Percentiles rank a stretch among this genome's conserved stretches.
These are phyloP conservation scores for Nemania sp. DNA, from an alignment of 2,329 filamentous ascomycete species.

Conservation along the genomic window DNA sequence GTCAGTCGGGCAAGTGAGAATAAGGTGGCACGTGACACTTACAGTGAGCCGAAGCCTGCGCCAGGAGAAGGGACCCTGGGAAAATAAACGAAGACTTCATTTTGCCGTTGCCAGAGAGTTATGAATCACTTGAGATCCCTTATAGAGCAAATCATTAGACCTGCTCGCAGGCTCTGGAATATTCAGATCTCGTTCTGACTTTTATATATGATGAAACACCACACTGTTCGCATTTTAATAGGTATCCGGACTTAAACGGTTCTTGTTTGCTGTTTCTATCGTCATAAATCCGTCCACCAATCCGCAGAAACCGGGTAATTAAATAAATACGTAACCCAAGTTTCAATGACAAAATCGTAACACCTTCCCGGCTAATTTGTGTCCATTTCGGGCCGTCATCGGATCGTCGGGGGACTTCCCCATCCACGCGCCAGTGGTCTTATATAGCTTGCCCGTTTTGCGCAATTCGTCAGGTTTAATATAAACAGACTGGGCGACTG, in stretches of 20 bases:
- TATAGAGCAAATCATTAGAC: neutral
- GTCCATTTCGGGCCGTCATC: neutral
- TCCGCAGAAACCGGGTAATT: neutral
- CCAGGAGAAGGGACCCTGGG: neutral
- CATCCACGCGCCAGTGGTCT: neutral
- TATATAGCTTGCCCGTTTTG: neutral
- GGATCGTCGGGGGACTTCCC: neutral
- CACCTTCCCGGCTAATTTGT: neutral
- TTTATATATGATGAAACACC: neutral
- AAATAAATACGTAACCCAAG: neutral
- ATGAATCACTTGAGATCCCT: too few relatives aligned
- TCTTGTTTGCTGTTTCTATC: neutral
- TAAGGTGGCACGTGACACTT: neutral
- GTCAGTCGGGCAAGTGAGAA: neutral
- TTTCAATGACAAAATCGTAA: neutral
- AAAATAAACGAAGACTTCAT: neutral
- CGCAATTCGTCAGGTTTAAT: neutral
- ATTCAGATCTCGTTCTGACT: neutral
- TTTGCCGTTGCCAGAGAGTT: neutral
- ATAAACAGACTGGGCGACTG: neutral
- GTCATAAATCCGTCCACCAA: neutral
- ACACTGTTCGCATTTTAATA: neutral
- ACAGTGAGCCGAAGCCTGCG: neutral
- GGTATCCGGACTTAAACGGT: neutral
- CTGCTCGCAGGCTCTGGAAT: neutral